A percentile compares a stretch with the other conserved stretches of the same genome.
Evolutionary conservation across 1,284 basidiomycete genomes (phyloP).

Genomic region (Cutaneotrichosporon cavernicola): DNA sequence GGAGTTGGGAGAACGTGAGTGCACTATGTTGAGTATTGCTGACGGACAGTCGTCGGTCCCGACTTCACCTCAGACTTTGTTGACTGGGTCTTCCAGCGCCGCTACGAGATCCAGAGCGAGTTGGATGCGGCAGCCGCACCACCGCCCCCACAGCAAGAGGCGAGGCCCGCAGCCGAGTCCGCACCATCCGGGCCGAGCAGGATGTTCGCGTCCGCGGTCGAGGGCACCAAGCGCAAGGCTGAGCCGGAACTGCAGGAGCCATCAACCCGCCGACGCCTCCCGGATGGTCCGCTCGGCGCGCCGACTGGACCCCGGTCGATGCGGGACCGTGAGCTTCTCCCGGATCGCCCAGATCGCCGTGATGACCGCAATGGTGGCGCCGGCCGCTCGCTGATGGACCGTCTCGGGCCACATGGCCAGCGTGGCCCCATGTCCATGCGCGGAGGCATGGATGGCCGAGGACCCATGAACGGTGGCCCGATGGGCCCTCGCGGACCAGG

Average conservation of each 20-base stretch:
- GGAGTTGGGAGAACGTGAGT: constrained; percentile 47
- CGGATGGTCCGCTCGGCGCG: constrained; percentile 24
- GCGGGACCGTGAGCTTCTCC: constrained; percentile 11
- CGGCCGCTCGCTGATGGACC: constrained; percentile 21
- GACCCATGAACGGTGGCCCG: constrained; percentile 17
- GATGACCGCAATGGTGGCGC: neutral
- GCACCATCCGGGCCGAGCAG: constrained; percentile 14
- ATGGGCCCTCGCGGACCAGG: constrained; percentile 22
- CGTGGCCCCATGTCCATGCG: constrained; percentile 15
- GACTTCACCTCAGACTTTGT: constrained; percentile 45
- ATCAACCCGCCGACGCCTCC: constrained; percentile 23
- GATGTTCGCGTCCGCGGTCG: constrained; percentile 26
- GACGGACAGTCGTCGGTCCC: constrained; percentile 32
- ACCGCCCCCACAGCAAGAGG: constrained; percentile 7
- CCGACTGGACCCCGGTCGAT: constrained; percentile 26
- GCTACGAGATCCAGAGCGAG: constrained; percentile 18
- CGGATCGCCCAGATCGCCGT: neutral
- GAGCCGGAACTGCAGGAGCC: constrained; percentile 15
- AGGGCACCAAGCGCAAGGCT: constrained; percentile 31
- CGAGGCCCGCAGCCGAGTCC: constrained; percentile 14
- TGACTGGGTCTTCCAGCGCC: constrained; percentile 42
- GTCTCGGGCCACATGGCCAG: constrained; percentile 23
- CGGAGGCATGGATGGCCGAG: constrained; percentile 26
- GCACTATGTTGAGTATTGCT: neutral
- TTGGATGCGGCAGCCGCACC: constrained; percentile 5